Evolutionary conservation across 768 basidiomycete genomes (phyloP), one percentile per base, ranked within the genome.

Genomic region (Suillus spraguei): DNA sequence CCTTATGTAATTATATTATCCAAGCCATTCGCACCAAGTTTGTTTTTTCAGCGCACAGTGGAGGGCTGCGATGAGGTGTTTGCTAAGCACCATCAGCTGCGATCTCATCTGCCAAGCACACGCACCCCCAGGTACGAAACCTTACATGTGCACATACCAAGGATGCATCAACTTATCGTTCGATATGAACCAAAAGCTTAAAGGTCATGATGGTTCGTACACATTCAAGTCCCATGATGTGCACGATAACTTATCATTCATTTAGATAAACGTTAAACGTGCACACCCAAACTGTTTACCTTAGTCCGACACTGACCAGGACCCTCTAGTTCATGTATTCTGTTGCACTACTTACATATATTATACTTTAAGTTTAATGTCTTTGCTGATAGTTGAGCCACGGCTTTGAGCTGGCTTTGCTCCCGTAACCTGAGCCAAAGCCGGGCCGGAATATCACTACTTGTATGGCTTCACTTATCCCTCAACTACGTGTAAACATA

Each of bases 161-260:
- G 88, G 84, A 20, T 98, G 97, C 71, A 80, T 78, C 13, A 92
- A 90, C n/a, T n/a, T n/a, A 71, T 94, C 92, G 0, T 99, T 97
- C 71, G 66, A 80, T 24, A 95, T 91, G 5, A 89, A 85, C 59
- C 91, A 92, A 65, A 91, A 96, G 67, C 80, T 98, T 3, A 86
- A 84, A 42, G 81, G 86, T 0, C 97, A 99, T 68, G 90, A 97
- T 64, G 35, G 35, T 5, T 35, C 35, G 35, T 35, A 9, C 35
- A 35, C 35, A 5, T 35, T 35, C 35, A 35, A 5, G 35, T 35
- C 35, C 35, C n/a, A n/a, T n/a, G n/a, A 9, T 35, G 35, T 9
- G 35, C 35, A 35, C 9, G 35, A 35, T 35, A 5, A 35, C 9
- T 35, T 5, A 35, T 35, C 35, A 2, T 28, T 50, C 52, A 10